Evolutionary conservation across 2,329 filamentous ascomycete species (phyloP), one percentile per base, ranked within the genome.

Genomic region (Diaporthe amygdali): DNA sequence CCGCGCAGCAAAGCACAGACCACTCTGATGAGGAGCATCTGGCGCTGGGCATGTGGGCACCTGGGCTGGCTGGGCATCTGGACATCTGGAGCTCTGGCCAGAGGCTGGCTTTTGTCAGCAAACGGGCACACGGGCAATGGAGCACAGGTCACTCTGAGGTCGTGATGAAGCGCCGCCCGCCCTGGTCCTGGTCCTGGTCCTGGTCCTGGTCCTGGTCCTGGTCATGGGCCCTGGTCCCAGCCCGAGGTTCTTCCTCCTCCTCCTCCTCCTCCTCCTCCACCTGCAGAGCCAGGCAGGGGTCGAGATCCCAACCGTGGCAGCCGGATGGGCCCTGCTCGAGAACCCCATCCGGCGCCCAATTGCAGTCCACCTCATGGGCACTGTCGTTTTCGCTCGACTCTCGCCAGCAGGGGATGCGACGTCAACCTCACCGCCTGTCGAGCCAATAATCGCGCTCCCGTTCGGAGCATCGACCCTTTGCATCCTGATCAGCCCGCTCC

Each of bases 391-490:
- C 64, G 37, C 64, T 71, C 67, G 71, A 51, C 51, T 47, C 64
- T 71, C 41, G 27, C 54, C 69, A 66, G 63, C 52, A 71, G 69
- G 69, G 54, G 63, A 47, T 63, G 64, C 55, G 27, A 47, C 49
- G 51, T 59, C 66, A 52, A 71, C 51, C 51, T 63, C 71, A 73
- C 71, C 71, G 71, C 71, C 64, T 73, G 69, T 68, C 69, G 56
- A 59, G n/a, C 71, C 71, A 72, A 72, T 71, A 56, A 70, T 68
- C 66, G 66, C 52, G 52, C 52, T 59, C 44, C 59, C 59, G 59
- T 47, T 44, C 17, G 27, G 41, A 25, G 25, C 59, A 47, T 63
- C 59, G 27, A 49, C 59, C 59, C 59, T 49, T 17, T 63, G 41
- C 59, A 34, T 47, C 59, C 27, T 34, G 59, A 47, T 63, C 59